Evolutionary conservation across 2,329 filamentous ascomycete genomes (phyloP), one percentile per base, ranked within the genome.

Genomic region (Claviceps digitariae): DNA sequence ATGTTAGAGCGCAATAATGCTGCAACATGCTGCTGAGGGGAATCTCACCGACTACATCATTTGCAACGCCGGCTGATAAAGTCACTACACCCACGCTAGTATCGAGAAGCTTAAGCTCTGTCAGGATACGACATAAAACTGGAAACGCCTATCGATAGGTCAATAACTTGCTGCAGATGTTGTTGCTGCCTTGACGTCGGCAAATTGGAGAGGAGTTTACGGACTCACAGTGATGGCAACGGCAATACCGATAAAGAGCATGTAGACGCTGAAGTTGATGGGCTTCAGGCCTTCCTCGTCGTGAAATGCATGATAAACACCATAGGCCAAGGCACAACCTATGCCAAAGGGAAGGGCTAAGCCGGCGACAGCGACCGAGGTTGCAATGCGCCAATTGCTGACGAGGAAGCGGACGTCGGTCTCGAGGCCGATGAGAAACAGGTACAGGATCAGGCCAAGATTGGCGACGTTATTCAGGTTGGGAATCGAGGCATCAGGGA

Each of bases 111-210:
- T 95, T 93, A 52, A 97, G 74, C 67, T 95, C 90, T 0, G 89
- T 91, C 58, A 97, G 72, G 59, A 97, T 97, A 66, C 91, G 87
- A 64, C 91, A 96, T 13, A 97, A 79, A 0, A 97, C 91, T 0
- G 91, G 91, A 61, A 97, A 84, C 9, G 81, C 89, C 57, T 63
- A 43, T 48, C 15, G 5, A 38, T 17, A 31, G 21, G 7, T 38
- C 21, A 46, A 25, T 52, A 4, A 56, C 36, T 8, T 48, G 27
- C 27, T 23, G 41, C 31, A 9, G 17, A 21, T 48, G 2, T 23
- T 17, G 34, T 45, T 23, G 17, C 2, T 36, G 4, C 15, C 15
- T 38, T 17, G 34, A 17, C 34, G 4, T 25, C 25, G 4, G 21
- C 21, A 25, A 5, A 8, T 15, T 12, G 13, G 13, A 9, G 6